phyloP scores from a whole-genome alignment of 2,329 filamentous ascomycete genomes.

The Fusarium sp. region DNA sequence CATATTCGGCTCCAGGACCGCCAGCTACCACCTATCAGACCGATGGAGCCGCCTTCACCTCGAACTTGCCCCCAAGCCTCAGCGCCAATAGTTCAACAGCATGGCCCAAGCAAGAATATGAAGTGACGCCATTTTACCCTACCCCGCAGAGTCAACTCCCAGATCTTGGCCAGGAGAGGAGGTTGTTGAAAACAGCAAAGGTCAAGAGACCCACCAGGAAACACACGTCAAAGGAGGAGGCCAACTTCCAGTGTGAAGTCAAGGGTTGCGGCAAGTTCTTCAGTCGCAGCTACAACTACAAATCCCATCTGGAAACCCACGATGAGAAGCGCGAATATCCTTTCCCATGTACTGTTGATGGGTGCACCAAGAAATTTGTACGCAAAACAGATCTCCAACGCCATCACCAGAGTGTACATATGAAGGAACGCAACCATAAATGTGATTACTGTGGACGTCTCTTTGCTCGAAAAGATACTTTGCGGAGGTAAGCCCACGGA shows the following conservation, averaged over 20 bases:
- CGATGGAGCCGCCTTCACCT: slow-evolving; percentile 37
- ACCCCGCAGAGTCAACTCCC: slow-evolving; percentile 36
- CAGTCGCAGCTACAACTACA: slow-evolving; percentile 86
- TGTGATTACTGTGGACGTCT: slow-evolving; percentile 77
- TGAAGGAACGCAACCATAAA: slow-evolving; percentile 75
- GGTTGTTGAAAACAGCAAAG: slow-evolving; percentile 36
- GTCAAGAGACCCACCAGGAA: slow-evolving; percentile 58
- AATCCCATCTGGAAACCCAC: slow-evolving; percentile 86
- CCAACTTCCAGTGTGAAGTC: slow-evolving; percentile 75
- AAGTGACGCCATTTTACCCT: slow-evolving; percentile 40
- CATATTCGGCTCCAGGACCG: slow-evolving; percentile 37
- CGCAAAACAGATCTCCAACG: slow-evolving; percentile 81
- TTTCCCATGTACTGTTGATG: slow-evolving; percentile 71
- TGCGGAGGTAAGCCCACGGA: slow-evolving; percentile 72
- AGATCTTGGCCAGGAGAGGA: slow-evolving; percentile 39
- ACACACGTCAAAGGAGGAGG: slow-evolving; percentile 73
- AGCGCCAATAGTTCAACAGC: slow-evolving; percentile 20
- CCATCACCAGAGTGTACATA: slow-evolving; percentile 75
- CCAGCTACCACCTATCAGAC: slow-evolving; percentile 33
- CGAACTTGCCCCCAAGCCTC: slow-evolving; percentile 35
- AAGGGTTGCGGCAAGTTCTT: slow-evolving; percentile 82
- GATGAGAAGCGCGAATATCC: slow-evolving; percentile 77
- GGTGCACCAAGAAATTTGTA: slow-evolving; percentile 81
- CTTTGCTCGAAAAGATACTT: slow-evolving; percentile 84
- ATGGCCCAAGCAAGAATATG: slow-evolving; percentile 44